Conservation (phyloP, 768 basidiomycete genomes). For the Termitomyces heimii region DNA sequence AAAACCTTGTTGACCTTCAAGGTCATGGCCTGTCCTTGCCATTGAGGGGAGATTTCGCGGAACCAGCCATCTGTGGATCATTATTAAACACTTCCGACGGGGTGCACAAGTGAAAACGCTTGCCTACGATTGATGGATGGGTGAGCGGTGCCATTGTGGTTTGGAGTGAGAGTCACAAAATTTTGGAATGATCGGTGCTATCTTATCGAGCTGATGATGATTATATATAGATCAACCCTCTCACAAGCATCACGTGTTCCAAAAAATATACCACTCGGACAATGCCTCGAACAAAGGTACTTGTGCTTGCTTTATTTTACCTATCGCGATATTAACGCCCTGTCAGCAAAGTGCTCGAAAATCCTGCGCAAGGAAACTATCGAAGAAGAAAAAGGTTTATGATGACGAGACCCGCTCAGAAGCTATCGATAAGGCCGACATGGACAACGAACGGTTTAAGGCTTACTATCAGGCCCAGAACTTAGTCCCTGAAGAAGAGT, state of each 20-base stretch:
- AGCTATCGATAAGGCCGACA: slow-evolving; percentile 52
- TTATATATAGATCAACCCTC: not conserved
- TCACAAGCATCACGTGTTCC: not conserved
- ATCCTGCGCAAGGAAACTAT: not conserved
- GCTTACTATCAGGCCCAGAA: slow-evolving; percentile 72
- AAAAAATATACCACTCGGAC: not conserved
- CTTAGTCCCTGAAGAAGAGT: slow-evolving; percentile 74
- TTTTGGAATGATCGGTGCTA: slow-evolving; percentile 4
- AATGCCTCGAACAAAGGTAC: slow-evolving; percentile 3
- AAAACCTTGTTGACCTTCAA: slow-evolving; percentile 94
- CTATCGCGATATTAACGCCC: not conserved
- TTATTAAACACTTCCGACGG: not conserved
- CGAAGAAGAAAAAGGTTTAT: not conserved
- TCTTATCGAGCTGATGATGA: slow-evolving; percentile 5
- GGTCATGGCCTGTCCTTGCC: slow-evolving; percentile 97
- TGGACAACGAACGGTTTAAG: slow-evolving; percentile 65
- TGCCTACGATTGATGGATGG: slow-evolving; percentile 55
- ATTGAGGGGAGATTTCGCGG: slow-evolving; percentile 90
- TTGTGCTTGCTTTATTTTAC: not conserved
- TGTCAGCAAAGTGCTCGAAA: not conserved
- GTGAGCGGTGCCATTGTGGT: slow-evolving; percentile 48
- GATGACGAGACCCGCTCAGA: slow-evolving; percentile 38
- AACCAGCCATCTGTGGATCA: slow-evolving; percentile 78
- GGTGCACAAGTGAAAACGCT: slow-evolving; percentile 5
- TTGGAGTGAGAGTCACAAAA: not conserved